A percentile compares a stretch with the other conserved stretches of the same genome.
phyloP scores from a whole-genome alignment of 2,329 filamentous ascomycete genomes.

The Colletotrichum gloeosporioides region DNA sequence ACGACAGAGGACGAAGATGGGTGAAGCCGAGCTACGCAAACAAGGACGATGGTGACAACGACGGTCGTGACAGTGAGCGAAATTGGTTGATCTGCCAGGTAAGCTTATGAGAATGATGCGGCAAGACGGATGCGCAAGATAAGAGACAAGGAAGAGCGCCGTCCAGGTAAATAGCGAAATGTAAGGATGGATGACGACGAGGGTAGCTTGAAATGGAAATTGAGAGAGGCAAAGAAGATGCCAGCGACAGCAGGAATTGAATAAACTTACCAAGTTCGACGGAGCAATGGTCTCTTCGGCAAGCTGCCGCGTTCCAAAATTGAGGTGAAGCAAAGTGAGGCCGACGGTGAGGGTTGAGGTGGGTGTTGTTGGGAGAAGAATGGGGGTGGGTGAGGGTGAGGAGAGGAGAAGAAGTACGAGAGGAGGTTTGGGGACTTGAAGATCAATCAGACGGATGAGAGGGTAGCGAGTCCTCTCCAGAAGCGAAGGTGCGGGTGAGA shows the following conservation, averaged over 20 bases:
- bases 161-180: not conserved
- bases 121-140: not conserved
- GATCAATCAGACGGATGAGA: not conserved
- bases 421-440: not conserved
- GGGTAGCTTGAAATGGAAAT: not conserved
- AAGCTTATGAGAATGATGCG: not conserved
- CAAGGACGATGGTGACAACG: not conserved
- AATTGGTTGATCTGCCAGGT: not conserved
- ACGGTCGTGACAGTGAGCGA: not conserved
- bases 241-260: not conserved
- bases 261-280: not conserved
- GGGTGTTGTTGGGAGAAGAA: not conserved
- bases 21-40: not conserved
- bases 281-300: not conserved
- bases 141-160: not conserved
- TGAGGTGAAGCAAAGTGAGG: conserved; percentile 1
- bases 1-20: not conserved
- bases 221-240: not conserved
- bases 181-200: not conserved
- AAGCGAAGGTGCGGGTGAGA: not conserved
- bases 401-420: not conserved
- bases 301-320: conserved; percentile 12
- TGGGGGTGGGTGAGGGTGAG: not conserved
- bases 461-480: not conserved
- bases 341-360: not conserved